Evolutionary conservation across 768 basidiomycete genomes (phyloP).

Genomic region (Boletus subparvulus): DNA sequence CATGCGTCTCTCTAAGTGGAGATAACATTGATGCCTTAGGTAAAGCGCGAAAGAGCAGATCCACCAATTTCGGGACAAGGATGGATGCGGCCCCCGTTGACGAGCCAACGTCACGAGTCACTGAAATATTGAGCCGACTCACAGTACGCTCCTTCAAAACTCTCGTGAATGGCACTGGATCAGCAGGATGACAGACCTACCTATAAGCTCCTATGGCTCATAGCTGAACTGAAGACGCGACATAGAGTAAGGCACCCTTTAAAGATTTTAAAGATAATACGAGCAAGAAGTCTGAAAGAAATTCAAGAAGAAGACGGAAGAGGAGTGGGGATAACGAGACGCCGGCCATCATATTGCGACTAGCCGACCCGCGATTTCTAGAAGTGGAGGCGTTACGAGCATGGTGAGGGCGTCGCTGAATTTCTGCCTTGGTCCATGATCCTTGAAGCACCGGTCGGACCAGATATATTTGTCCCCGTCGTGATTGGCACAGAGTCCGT

Average conservation of each 20-base stretch:
- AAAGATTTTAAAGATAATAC: constrained; percentile 57
- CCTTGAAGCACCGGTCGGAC: constrained; percentile 21
- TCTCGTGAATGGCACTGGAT: constrained; percentile 86
- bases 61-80: constrained; percentile 56
- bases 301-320: constrained; percentile 54
- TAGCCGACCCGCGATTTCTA: constrained; percentile 10
- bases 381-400: constrained; percentile 31
- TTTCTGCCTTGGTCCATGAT: constrained; percentile 11
- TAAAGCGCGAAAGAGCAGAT: constrained; percentile 81
- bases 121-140: constrained; percentile 13
- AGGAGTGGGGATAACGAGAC: constrained; percentile 44
- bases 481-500: constrained; percentile 47
- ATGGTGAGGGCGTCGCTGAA: constrained; percentile 19
- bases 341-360: constrained; percentile 18
- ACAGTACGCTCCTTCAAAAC: constrained; percentile 73
- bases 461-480: constrained; percentile 37
- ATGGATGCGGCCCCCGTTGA: constrained; percentile 8
- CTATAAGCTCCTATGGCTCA: constrained; percentile 79
- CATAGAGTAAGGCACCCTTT: constrained; percentile 91
- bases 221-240: constrained; percentile 87
- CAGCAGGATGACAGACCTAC: constrained; percentile 84
- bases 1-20: neutral
- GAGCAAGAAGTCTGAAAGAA: constrained; percentile 77
- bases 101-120: constrained; percentile 17
- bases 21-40: constrained; percentile 44